These are phyloP conservation scores for Ganoderma leucocontextum DNA, from an alignment of 1,284 basidiomycete species.

Conservation along the genomic window DNA sequence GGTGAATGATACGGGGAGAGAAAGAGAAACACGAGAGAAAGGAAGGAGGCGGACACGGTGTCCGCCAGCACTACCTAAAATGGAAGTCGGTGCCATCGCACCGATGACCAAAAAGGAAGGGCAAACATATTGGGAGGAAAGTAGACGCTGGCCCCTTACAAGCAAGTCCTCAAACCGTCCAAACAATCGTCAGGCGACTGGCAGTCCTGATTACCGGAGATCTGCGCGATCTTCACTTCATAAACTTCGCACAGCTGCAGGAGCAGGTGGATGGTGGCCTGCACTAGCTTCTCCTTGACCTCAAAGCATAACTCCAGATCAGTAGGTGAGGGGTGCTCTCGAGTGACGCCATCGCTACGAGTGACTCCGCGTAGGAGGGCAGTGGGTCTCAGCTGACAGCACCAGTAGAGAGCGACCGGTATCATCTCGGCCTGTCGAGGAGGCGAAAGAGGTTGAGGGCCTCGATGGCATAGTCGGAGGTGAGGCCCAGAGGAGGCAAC, in stretches of 20 bases:
- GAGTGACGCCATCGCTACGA: not conserved
- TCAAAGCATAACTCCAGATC: not conserved
- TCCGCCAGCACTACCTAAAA: not conserved
- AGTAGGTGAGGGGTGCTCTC: not conserved
- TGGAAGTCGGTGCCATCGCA: not conserved
- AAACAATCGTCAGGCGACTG: too few relatives aligned
- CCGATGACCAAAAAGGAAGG: not conserved
- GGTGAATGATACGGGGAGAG: not conserved
- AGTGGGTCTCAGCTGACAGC: not conserved
- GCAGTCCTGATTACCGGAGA: not conserved
- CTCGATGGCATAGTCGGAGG: conserved; percentile 1
- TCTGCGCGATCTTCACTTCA: not conserved
- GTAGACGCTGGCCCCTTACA: conserved; percentile 3
- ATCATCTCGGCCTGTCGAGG: not conserved
- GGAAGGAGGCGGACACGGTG: not conserved
- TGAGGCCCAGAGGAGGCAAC: not conserved
- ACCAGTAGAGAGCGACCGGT: too few relatives aligned
- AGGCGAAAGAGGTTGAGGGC: conserved; percentile 15
- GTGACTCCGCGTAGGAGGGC: not conserved
- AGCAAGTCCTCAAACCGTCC: too few relatives aligned
- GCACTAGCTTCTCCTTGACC: not conserved
- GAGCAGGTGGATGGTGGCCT: not conserved
- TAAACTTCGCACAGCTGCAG: not conserved
- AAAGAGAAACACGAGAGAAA: not conserved
- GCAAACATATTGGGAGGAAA: not conserved